These are phyloP conservation scores for Lagenidium giganteum DNA, from an alignment of 352 stramenopile species.

Conservation along the genomic window DNA sequence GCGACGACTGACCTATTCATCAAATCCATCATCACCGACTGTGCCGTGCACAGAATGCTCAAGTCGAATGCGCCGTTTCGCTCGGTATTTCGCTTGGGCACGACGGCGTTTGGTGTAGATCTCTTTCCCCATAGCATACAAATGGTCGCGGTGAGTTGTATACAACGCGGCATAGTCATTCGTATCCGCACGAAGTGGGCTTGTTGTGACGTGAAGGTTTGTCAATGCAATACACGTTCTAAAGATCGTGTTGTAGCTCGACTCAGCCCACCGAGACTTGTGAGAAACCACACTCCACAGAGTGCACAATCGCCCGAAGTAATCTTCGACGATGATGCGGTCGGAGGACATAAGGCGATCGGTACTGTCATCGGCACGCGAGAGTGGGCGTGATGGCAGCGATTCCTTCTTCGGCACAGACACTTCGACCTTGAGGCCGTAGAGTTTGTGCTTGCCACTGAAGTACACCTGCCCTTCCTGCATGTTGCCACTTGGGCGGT, in stretches of 20 bases:
- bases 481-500: no score
- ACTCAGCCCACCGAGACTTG: conserved; percentile 1
- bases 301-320: conserved; percentile 5
- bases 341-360: conserved; percentile 8
- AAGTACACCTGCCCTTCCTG: no score
- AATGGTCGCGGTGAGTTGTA: no score
- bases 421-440: conserved; percentile 18
- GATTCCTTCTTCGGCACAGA: conserved; percentile 3
- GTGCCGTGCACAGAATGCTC: no score
- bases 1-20: no score
- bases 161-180: no score
- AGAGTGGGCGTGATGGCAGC: neutral
- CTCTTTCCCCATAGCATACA: no score
- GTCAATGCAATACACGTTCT: conserved; percentile 2
- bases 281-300: neutral
- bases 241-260: conserved; percentile 3
- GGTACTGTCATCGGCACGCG: neutral
- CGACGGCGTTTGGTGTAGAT: no score
- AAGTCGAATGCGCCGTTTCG: no score
- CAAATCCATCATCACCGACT: no score
- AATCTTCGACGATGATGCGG: conserved; percentile 12
- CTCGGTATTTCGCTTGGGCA: no score
- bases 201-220: neutral
- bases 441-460: conserved; percentile 13
- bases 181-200: neutral